Evolutionary conservation across 140 eudicot genomes (phyloP), one percentile per base, ranked within the genome.

Genomic region (Stevia rebaudiana): DNA sequence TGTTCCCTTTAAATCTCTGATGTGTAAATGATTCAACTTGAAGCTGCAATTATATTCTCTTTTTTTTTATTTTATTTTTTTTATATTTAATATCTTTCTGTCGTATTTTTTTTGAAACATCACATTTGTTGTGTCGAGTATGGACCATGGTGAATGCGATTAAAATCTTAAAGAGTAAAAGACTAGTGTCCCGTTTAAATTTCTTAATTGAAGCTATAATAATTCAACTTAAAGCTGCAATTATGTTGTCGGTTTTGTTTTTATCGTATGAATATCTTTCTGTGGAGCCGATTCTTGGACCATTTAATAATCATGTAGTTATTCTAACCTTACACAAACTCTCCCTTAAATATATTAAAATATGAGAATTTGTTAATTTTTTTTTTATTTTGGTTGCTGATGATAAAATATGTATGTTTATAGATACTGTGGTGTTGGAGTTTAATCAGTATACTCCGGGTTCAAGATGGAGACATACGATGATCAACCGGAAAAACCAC

Each of bases 391-490:
- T 67, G n/a, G n/a, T 60, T 12, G 64, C 63, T 66, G 11, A 74
- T 58, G 55, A 37, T 6, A 57, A 53, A 31, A 8, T 48, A 37
- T 37, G 12, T 60, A 11, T 72, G 70, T 4, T 79, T 56, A 61
- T 84, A 87, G 96, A 87, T 51, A 74, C 78, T 2, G 78, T 87
- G 46, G 85, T 80, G 63, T 65, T 91, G 30, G 94, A 86, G 84
- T 90, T 90, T 78, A 86, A 76, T 69, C 97, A 90, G 62, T 86
- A 86, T 74, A 74, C 84, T 19, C 94, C 80, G 3, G 94, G 95
- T 40, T 86, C 95, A 23, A 75, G 97, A 62, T 90, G 97, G 97
- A 87, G 95, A 30, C 79, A 62, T 17, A 76, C 86, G 3, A 67
- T 41, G 36, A 71, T 90, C 41, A 72, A 70, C 69, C 57, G 97